Conservation (phyloP, 1,284 basidiomycete species). For the Caloboletus firmus region DNA sequence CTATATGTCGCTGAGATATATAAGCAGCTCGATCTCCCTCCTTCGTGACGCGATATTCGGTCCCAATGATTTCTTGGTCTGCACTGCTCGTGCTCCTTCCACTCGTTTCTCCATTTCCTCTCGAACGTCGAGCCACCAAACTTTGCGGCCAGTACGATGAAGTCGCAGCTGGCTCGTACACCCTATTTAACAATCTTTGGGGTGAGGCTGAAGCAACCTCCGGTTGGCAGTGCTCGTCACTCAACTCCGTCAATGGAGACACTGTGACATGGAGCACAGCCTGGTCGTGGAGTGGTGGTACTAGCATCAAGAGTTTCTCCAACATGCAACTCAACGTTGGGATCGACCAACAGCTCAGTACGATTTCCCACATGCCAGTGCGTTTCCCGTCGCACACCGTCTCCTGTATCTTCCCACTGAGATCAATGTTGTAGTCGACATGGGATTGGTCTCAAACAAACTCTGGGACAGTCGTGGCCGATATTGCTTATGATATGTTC, state of each 20-base stretch:
- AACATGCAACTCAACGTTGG: conserved; percentile 54
- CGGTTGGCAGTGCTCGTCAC: conserved; percentile 56
- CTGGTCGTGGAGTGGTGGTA: conserved; percentile 56
- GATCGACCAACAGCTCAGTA: conserved; percentile 53
- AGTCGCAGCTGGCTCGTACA: conserved; percentile 47
- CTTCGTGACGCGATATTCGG: not conserved
- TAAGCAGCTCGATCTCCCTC: conserved; percentile 3
- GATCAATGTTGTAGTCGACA: conserved; percentile 31
- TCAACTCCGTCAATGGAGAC: conserved; percentile 46
- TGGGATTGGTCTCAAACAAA: conserved; percentile 46
- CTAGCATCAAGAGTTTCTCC: conserved; percentile 59
- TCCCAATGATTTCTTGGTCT: conserved; percentile 16
- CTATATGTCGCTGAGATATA: conserved; percentile 2
- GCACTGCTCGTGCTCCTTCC: conserved; percentile 24
- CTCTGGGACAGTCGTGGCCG: conserved; percentile 41
- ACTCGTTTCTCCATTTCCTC: conserved; percentile 17
- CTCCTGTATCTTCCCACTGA: not conserved
- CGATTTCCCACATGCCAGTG: conserved; percentile 57
- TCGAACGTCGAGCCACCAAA: conserved; percentile 11
- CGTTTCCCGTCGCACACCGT: conserved; percentile 10
- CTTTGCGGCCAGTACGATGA: conserved; percentile 54
- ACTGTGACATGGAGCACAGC: conserved; percentile 53
- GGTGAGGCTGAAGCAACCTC: conserved; percentile 45
- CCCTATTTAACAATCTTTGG: conserved; percentile 55
- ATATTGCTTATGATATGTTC: conserved; percentile 66